These are phyloP conservation scores for Iris pallida DNA, from an alignment of 116 monocot genomes.

Conservation along the genomic window DNA sequence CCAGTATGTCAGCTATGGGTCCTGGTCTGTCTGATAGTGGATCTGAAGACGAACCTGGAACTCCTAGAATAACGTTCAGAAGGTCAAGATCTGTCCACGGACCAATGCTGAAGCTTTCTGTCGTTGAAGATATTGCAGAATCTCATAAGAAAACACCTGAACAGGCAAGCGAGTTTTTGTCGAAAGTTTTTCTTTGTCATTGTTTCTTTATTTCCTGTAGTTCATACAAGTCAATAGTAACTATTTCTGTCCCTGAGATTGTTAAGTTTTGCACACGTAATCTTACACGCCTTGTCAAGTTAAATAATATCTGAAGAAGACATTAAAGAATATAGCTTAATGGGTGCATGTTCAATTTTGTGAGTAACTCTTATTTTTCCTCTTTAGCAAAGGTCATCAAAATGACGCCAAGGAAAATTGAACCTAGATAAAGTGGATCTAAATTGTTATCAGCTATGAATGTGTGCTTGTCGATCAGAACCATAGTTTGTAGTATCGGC, in stretches of 20 bases:
- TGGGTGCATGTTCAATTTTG: neutral
- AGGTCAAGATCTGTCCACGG: constrained; percentile 87
- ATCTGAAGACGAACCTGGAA: constrained; percentile 83
- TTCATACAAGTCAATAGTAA: neutral
- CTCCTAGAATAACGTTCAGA: constrained; percentile 70
- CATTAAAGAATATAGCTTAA: too few relatives aligned
- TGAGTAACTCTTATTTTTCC: neutral
- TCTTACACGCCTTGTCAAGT: neutral
- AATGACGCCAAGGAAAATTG: too few relatives aligned
- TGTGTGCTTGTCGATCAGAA: too few relatives aligned
- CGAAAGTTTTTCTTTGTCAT: neutral
- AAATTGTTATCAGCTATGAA: too few relatives aligned
- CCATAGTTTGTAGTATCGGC: too few relatives aligned
- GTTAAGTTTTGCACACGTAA: neutral
- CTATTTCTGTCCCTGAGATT: neutral
- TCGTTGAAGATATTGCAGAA: constrained; percentile 70
- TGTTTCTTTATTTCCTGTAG: neutral
- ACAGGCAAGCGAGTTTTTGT: constrained; percentile 32
- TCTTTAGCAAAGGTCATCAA: too few relatives aligned
- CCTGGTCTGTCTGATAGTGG: constrained; percentile 63
- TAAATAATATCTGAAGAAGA: neutral
- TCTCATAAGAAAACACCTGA: constrained; percentile 68
- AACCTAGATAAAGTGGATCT: too few relatives aligned
- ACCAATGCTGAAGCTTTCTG: constrained; percentile 79
- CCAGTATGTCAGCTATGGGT: constrained; percentile 13